Evolutionary conservation across 116 monocot genomes (phyloP), one percentile per base, ranked within the genome.

Genomic region (Phalaenopsis hybrid): DNA sequence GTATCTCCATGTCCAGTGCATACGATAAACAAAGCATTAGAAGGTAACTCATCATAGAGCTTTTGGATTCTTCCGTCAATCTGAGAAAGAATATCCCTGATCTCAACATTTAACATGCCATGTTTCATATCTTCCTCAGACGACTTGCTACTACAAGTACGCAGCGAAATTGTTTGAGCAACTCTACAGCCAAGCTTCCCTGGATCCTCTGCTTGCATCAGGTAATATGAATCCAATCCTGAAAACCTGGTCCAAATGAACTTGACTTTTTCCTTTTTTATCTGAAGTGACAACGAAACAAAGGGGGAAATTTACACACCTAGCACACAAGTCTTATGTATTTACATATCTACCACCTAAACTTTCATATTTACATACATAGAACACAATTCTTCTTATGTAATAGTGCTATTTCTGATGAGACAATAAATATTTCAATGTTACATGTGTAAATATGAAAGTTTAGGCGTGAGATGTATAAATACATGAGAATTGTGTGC

Each of bases 181-280:
- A 99, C 65, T 83, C 70, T 82, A 81, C 55, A 85, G 57, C 87
- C 92, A 52, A 95, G 81, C 33, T 79, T 88, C 50, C 84, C 87
- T 17, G 28, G n/a, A 88, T 99, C 90, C 80, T 93, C 83, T 34
- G 95, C 87, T 84, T 88, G 88, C 44, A 72, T 65, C 75, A 82
- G 85, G 25, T 83, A 87, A 84, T 91, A 95, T 25, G 86, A 87
- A 44, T 89, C 82, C 90, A 99, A 84, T 81, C 46, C 87, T 75
- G 95, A 93, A 88, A 99, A 95, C 44, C 88, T 86, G n/a, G 93
- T 85, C 99, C 99, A 99, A 43, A 99, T 77, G 79, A 99, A 99
- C 61, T 70, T 86, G 37, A 95, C 82, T 82, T 90, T 95, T 63
- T 88, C 88, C 81, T 93, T 99, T 65, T 90, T 93, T 45, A 87